Percentiles rank a stretch among this genome's conserved stretches.
Evolutionary conservation across 306 rosid genomes (phyloP).

Genomic region (Corylus avellana): DNA sequence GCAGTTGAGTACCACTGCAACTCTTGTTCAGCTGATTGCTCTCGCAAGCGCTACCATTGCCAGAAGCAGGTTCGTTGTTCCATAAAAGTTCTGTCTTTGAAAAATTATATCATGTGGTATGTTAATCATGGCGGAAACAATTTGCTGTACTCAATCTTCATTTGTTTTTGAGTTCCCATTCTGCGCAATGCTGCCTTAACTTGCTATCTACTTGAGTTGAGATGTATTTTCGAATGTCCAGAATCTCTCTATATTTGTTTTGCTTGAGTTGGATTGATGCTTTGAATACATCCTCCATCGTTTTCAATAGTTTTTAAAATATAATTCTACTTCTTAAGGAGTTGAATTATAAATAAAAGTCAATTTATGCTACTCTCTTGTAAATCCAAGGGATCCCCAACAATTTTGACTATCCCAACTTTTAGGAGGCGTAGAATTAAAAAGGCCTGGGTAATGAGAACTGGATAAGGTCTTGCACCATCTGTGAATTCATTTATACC

Average conservation of each 20-base stretch:
- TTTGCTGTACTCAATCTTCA: background rate
- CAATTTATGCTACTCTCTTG: background rate
- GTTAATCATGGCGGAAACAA: background rate
- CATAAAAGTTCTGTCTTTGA: background rate
- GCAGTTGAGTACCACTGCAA: conserved; percentile 94
- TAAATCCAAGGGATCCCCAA: background rate
- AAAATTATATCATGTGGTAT: background rate
- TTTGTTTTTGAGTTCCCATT: conserved; percentile 1
- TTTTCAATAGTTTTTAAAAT: background rate
- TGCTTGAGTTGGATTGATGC: background rate
- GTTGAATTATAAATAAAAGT: background rate
- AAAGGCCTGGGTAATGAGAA: background rate
- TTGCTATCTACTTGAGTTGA: background rate
- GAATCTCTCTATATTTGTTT: too few relatives aligned
- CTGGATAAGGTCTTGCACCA: background rate
- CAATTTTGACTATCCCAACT: background rate
- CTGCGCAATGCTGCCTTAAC: background rate
- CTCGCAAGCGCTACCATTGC: conserved; percentile 98
- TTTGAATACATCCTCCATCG: background rate
- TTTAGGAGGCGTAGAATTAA: background rate
- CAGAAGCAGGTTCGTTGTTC: conserved; percentile 79
- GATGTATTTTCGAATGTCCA: too few relatives aligned
- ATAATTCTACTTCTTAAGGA: background rate
- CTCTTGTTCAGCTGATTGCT: conserved; percentile 95
- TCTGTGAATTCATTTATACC: background rate